Conservation (phyloP, 176 grass and related monocot species). For the Oryza meyeriana region DNA sequence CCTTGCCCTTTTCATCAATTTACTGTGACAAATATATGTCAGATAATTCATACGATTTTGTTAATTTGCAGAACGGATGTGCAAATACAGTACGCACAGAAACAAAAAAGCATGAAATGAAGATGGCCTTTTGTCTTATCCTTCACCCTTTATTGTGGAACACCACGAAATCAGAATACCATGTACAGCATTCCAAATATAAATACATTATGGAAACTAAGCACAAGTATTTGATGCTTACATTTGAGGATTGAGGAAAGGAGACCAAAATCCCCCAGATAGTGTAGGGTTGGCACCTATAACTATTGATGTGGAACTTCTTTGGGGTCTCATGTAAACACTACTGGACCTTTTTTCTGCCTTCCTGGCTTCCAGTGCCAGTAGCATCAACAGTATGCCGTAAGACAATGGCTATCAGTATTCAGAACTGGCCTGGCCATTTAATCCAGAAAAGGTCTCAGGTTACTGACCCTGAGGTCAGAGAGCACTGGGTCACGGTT, state of each 20-base stretch:
- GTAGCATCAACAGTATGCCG: neutral
- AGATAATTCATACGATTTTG: slow-evolving; percentile 22
- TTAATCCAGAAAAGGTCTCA: neutral
- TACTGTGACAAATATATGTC: slow-evolving; percentile 56
- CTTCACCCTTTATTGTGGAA: neutral
- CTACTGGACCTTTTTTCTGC: neutral
- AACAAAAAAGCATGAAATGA: neutral
- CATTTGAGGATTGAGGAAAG: neutral
- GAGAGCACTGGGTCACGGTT: neutral
- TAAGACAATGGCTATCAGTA: neutral
- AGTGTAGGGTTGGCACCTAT: neutral
- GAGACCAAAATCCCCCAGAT: neutral
- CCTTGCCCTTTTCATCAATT: slow-evolving; percentile 71
- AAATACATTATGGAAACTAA: neutral
- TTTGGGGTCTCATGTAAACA: slow-evolving; percentile 13
- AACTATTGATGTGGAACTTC: neutral
- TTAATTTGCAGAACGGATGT: slow-evolving; percentile 19
- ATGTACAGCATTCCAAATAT: slow-evolving; percentile 10
- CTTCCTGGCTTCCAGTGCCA: neutral
- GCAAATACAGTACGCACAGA: neutral
- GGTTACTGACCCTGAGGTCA: neutral
- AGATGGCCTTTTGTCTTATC: slow-evolving; percentile 6
- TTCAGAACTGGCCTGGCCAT: neutral
- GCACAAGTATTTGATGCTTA: neutral
- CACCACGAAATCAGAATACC: neutral